Conservation (phyloP, 495 filamentous ascomycete genomes). For the Neurospora sublineolata region DNA sequence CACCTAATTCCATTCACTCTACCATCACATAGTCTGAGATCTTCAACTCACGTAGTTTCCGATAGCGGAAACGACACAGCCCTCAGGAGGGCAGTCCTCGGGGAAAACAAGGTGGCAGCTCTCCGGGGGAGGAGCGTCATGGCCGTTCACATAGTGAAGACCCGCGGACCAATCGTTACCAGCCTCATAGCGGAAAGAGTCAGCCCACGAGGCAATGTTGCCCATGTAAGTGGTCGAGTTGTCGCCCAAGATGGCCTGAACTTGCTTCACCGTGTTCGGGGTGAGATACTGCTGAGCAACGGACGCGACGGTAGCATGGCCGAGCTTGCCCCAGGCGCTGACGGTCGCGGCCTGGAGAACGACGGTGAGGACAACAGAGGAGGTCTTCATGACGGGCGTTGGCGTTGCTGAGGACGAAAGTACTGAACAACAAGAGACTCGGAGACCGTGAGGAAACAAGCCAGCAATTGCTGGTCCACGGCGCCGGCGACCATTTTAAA, state of each 20-base stretch:
- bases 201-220: slow-evolving; percentile 50
- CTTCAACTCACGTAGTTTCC: slow-evolving; percentile 43
- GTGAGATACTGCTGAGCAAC: slow-evolving; percentile 44
- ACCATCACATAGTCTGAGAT: neutral
- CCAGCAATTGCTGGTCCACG: neutral
- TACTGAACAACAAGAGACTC: neutral
- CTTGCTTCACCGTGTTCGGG: slow-evolving; percentile 30
- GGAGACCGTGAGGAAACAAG: neutral
- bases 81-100: slow-evolving; percentile 46
- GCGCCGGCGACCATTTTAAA: neutral
- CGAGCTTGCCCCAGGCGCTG: slow-evolving; percentile 44
- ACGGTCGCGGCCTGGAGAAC: neutral
- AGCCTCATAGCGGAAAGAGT: slow-evolving; percentile 42
- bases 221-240: slow-evolving; percentile 45
- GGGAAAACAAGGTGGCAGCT: slow-evolving; percentile 44
- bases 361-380: neutral
- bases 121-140: slow-evolving; percentile 45
- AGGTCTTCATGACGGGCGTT: neutral
- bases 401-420: neutral
- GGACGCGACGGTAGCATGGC: slow-evolving; percentile 47
- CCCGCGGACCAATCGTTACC: slow-evolving; percentile 43
- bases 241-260: slow-evolving; percentile 38
- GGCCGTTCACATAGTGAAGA: slow-evolving; percentile 54
- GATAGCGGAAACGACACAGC: slow-evolving; percentile 52
- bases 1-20: neutral